Conservation (phyloP, 2,329 filamentous ascomycete genomes). For the Zasmidium cellare region DNA sequence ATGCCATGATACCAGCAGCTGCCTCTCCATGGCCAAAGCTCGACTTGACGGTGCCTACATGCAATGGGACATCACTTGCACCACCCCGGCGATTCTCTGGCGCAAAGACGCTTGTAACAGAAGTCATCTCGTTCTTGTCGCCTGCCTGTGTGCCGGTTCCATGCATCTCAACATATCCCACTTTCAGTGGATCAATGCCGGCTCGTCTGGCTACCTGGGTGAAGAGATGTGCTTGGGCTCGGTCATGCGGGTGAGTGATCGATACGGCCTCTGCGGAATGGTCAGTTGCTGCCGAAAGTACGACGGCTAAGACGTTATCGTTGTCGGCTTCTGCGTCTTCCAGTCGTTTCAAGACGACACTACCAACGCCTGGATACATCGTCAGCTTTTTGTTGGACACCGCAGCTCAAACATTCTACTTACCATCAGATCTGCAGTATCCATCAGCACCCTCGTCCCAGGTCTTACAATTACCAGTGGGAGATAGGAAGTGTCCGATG, state of each 20-base stretch:
- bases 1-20: slow-evolving; percentile 45
- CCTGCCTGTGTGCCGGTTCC: slow-evolving; percentile 21
- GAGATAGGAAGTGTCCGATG: slow-evolving; percentile 30
- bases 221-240: slow-evolving; percentile 15
- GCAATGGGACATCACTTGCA: slow-evolving; percentile 15
- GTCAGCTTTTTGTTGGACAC: too few relatives aligned
- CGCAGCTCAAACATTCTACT: too few relatives aligned
- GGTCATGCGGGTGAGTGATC: slow-evolving; percentile 19
- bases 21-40: slow-evolving; percentile 33
- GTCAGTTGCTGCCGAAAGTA: slow-evolving; percentile 15
- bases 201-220: slow-evolving; percentile 11
- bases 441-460: slow-evolving; percentile 30
- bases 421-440: slow-evolving; percentile 32
- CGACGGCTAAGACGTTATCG: slow-evolving; percentile 27
- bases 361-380: too few relatives aligned
- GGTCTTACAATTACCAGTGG: slow-evolving; percentile 28
- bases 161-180: slow-evolving; percentile 19
- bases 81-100: background rate
- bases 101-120: slow-evolving; percentile 12
- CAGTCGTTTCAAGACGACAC: slow-evolving; percentile 33
- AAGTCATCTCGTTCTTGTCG: slow-evolving; percentile 19
- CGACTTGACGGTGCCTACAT: slow-evolving; percentile 29
- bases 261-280: slow-evolving; percentile 17
- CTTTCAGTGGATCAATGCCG: slow-evolving; percentile 12
- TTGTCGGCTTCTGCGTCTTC: slow-evolving; percentile 29